Evolutionary conservation across 768 basidiomycete species (phyloP).

Genomic region (Tulasnella sp.): DNA sequence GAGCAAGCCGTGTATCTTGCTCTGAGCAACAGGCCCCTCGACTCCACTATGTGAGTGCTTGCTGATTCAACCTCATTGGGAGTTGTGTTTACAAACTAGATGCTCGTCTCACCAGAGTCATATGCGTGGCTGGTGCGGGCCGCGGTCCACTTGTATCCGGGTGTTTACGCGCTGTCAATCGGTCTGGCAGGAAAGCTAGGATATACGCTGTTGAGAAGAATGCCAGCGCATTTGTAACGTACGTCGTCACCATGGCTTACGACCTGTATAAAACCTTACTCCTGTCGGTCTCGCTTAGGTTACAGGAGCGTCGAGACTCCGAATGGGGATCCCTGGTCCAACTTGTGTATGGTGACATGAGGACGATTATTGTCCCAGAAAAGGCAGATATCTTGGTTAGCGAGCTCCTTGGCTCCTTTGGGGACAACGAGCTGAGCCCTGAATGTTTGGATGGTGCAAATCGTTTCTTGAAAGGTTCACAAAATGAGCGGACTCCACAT

Average conservation of each 20-base stretch:
- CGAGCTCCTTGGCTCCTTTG: conserved; percentile 93
- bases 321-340: conserved; percentile 80
- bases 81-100: neutral
- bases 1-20: conserved; percentile 47
- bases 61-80: neutral
- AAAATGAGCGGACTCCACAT: conserved; percentile 24
- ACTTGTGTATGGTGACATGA: conserved; percentile 93
- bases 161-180: conserved; percentile 62
- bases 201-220: conserved; percentile 96
- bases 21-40: conserved; percentile 56
- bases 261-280: neutral
- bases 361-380: conserved; percentile 70
- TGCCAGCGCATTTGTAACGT: conserved; percentile 92
- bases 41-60: conserved; percentile 49
- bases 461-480: conserved; percentile 77
- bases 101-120: conserved; percentile 39
- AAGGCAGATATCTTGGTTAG: conserved; percentile 87
- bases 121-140: conserved; percentile 92
- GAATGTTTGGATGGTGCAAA: conserved; percentile 95
- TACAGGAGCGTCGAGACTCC: conserved; percentile 67
- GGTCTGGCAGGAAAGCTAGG: conserved; percentile 48
- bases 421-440: conserved; percentile 96
- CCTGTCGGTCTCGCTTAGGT: conserved; percentile 41
- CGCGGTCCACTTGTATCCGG: conserved; percentile 87
- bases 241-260: neutral